Evolutionary conservation across 805 yeast species (phyloP).

Genomic region (Candida corydali): DNA sequence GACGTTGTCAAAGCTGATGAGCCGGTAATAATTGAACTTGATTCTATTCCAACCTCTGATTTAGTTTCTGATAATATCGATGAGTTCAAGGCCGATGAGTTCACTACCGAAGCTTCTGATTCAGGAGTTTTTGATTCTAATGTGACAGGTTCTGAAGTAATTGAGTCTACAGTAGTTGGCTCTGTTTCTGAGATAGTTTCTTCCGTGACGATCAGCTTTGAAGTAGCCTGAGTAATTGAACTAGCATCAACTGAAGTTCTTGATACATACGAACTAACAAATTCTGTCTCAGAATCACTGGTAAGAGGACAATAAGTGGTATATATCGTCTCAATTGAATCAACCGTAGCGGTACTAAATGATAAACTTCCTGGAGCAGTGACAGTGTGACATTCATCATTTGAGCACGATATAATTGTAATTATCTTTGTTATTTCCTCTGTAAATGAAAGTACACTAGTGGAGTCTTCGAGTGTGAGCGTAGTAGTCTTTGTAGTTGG

Average conservation of each 20-base stretch:
- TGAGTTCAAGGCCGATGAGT: not conserved
- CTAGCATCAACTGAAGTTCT: not conserved
- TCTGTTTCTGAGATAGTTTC: too few species aligned
- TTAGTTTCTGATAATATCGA: too few species aligned
- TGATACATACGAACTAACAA: not conserved
- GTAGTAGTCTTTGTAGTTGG: constrained; percentile 3
- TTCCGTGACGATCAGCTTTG: too few species aligned
- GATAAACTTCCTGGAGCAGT: constrained; percentile 18
- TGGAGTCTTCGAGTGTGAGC: constrained; percentile 1
- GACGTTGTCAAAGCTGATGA: too few species aligned
- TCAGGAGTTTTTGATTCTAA: too few species aligned
- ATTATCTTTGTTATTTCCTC: constrained; percentile 23
- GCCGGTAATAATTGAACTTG: too few species aligned
- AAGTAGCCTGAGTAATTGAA: too few species aligned
- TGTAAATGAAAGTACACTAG: constrained; percentile 3
- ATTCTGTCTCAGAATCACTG: not conserved
- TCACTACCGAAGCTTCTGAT: not conserved
- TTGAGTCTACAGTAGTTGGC: not conserved
- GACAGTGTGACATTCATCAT: constrained; percentile 20
- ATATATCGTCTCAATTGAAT: constrained; percentile 27
- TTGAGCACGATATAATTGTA: constrained; percentile 35
- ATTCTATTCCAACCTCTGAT: too few species aligned
- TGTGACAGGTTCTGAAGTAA: too few species aligned
- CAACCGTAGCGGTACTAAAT: constrained; percentile 17
- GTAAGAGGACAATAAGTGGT: constrained; percentile 34